Percentiles rank a stretch among this genome's conserved stretches.
Conservation (phyloP, 2,329 filamentous ascomycete species). For the Leptographium radiaticola region DNA sequence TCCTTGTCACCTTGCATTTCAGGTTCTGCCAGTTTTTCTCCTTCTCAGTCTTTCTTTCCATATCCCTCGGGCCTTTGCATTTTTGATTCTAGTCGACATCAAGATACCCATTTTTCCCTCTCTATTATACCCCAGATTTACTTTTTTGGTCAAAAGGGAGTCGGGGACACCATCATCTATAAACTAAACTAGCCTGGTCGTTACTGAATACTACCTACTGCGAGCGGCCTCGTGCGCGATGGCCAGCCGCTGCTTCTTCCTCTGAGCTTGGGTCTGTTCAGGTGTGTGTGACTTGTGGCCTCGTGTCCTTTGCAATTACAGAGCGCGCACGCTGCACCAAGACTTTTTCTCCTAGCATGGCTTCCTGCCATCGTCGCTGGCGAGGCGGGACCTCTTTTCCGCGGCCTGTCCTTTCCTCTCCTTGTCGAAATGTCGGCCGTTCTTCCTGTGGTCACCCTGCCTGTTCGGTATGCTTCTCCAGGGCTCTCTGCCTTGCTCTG, state of each 20-base stretch:
- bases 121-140: background rate
- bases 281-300: too few relatives aligned
- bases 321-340: too few relatives aligned
- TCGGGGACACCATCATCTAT: background rate
- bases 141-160: background rate
- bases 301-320: too few relatives aligned
- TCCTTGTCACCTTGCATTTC: background rate
- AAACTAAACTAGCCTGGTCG: background rate
- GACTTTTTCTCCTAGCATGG: too few relatives aligned
- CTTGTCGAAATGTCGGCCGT: too few relatives aligned
- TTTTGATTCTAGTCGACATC: conserved; percentile 3
- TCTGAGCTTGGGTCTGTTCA: too few relatives aligned
- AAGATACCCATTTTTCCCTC: conserved; percentile 7
- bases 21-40: background rate
- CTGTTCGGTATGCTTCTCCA: too few relatives aligned
- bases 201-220: background rate
- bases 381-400: too few relatives aligned
- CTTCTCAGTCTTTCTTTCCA: conserved; percentile 7
- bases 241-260: background rate
- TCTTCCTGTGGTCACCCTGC: too few relatives aligned
- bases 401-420: too few relatives aligned
- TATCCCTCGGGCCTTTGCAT: conserved; percentile 4
- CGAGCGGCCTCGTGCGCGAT: background rate
- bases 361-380: too few relatives aligned
- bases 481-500: too few relatives aligned